Evolutionary conservation across 345 rosid genomes (phyloP).

Genomic region (Hibiscus mutabilis): DNA sequence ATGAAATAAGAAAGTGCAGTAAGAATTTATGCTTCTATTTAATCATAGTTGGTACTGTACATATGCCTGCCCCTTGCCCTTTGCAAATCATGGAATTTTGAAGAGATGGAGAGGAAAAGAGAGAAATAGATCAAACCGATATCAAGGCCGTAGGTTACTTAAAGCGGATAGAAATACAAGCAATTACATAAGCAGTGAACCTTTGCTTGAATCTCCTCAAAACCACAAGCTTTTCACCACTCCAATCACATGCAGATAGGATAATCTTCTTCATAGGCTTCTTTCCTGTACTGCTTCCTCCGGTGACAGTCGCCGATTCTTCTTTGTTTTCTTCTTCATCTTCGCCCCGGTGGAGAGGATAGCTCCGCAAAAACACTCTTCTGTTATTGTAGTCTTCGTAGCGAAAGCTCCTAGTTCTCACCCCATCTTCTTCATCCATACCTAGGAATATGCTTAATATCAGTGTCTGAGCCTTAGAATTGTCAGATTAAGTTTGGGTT

Average conservation of each 20-base stretch:
- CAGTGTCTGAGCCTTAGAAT: background rate
- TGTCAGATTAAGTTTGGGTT: background rate
- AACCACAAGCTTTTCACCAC: constrained; percentile 33
- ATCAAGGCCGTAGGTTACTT: constrained; percentile 24
- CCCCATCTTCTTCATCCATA: constrained; percentile 25
- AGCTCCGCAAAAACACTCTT: constrained; percentile 44
- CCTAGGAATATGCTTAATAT: background rate
- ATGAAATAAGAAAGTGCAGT: background rate
- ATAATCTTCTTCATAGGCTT: constrained; percentile 34
- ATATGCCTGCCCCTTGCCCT: constrained; percentile 11
- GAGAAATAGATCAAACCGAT: constrained; percentile 19
- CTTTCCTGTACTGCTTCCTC: constrained; percentile 12
- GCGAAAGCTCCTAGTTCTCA: constrained; percentile 34
- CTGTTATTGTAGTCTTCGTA: constrained; percentile 31
- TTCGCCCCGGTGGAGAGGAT: constrained; percentile 44
- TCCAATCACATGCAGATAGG: constrained; percentile 30
- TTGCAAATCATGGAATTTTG: constrained; percentile 7
- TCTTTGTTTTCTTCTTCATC: constrained; percentile 16
- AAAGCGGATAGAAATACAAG: constrained; percentile 28
- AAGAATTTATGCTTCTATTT: background rate
- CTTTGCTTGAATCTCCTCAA: constrained; percentile 41
- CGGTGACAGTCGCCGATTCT: constrained; percentile 6
- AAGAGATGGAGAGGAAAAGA: constrained; percentile 4
- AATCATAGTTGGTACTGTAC: background rate
- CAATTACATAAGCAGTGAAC: constrained; percentile 26